These are phyloP conservation scores for Apium graveolens DNA, from an alignment of 129 eudicot genomes.

Conservation along the genomic window DNA sequence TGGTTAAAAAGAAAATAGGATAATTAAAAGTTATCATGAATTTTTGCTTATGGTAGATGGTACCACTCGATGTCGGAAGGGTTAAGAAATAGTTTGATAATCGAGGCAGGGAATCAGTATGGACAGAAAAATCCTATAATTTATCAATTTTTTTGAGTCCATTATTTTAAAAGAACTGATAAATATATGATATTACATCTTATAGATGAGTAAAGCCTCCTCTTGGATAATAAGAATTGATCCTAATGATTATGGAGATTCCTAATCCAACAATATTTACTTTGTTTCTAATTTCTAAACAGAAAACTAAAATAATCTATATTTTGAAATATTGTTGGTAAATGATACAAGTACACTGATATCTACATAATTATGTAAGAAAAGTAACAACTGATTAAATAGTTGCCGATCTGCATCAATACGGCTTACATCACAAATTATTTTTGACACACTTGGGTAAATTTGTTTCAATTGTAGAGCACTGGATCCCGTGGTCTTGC, in stretches of 20 bases:
- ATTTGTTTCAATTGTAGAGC: slow-evolving; percentile 38
- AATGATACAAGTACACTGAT: not conserved
- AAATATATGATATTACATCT: not conserved
- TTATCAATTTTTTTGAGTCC: not conserved
- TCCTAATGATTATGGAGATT: not conserved
- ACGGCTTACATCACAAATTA: not conserved
- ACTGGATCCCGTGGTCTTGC: slow-evolving; percentile 68
- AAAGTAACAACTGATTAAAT: not conserved
- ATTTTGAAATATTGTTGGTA: not conserved
- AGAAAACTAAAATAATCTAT: not conserved
- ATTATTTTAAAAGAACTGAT: not conserved
- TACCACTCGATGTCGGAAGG: not conserved
- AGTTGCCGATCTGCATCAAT: not conserved
- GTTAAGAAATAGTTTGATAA: not conserved
- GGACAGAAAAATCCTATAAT: not conserved
- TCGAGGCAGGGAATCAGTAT: not conserved
- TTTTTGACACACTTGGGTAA: not conserved
- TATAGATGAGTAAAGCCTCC: not conserved
- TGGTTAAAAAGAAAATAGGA: not conserved
- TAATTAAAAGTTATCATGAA: not conserved
- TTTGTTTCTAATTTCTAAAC: not conserved
- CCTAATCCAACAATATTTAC: not conserved
- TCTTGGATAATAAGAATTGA: not conserved
- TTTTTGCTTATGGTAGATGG: not conserved
- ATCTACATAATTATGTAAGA: not conserved